Base-by-base conservation (phyloP, 768 basidiomycete genomes). In the Clitopilus hobsonii region DNA sequence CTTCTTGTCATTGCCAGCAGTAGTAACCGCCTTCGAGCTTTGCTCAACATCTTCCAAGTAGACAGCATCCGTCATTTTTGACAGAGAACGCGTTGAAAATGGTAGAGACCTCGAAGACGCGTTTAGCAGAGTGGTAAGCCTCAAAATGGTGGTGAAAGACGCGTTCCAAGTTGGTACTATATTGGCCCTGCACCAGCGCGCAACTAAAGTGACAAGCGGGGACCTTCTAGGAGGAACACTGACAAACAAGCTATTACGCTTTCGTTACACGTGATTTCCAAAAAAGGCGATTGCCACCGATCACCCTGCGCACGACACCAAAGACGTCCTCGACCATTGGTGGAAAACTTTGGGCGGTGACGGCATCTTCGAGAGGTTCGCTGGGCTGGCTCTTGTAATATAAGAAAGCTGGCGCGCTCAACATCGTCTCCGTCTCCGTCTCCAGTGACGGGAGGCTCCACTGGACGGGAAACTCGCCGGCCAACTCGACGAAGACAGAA, bases 361-460 rank as follows among this genome's bases (percentile, higher is more conserved):
- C 41, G 41, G 22, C 22, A 45, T 18, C 10, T 18, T 45, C 2
- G 11, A 14, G n/a, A 7, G 49, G 29, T 25, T 30, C 49, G 29
- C 22, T 27, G 49, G 26, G 26, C n/a, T 20, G 29, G 49, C 25
- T 23, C 22, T 18, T 23, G n/a, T 45, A 18, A 10, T 67, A 58
- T 38, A 63, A 63, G 83, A 36, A 89, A 81, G 65, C 85, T 89
- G 88, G 79, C 86, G 78, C 86, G 86, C 66, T 89, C 89, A 77
- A 77, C 76, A 48, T 89, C 88, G 14, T 89, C 89, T 1, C 88
- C 88, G 0, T 90, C 88, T 3, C 41, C 41, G 24, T 86, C 86
- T 7, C 88, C 86, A 53, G 75, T 77, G 60, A 74, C 80, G 60
- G 82, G 71, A 66, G 78, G 77, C 71, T 69, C 72, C 41, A 63